Evolutionary conservation across 345 rosid genomes (phyloP).

Genomic region (Gossypium stocksii): DNA sequence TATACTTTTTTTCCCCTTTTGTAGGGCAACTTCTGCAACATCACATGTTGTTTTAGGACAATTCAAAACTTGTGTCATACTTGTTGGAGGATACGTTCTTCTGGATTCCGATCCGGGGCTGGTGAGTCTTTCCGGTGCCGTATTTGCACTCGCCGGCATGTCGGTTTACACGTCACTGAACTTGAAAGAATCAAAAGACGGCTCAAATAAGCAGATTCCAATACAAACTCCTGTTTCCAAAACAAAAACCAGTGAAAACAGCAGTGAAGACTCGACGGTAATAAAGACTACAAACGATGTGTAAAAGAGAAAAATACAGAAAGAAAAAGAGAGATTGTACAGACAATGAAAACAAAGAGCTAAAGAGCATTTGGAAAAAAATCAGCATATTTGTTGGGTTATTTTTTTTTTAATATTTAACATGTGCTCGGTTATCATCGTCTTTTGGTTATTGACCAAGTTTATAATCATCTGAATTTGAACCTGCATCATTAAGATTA

Average conservation of each 20-base stretch:
- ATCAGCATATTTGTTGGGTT: too few species aligned
- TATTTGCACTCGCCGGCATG: conserved; percentile 75
- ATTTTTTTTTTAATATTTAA: too few species aligned
- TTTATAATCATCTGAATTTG: too few species aligned
- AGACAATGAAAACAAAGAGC: background rate
- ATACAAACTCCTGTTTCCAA: conserved; percentile 36
- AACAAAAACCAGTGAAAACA: conserved; percentile 34
- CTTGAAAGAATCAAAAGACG: conserved; percentile 37
- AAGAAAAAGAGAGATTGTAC: background rate
- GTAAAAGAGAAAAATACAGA: background rate
- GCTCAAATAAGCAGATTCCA: conserved; percentile 37
- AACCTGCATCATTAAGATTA: too few species aligned
- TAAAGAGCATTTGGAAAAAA: too few species aligned
- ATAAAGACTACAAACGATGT: conserved; percentile 6
- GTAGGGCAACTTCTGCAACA: conserved; percentile 95
- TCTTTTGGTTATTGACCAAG: too few species aligned
- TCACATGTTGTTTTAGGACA: conserved; percentile 94
- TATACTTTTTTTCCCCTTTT: background rate
- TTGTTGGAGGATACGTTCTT: conserved; percentile 70
- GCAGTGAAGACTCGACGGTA: conserved; percentile 15
- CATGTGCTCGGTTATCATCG: too few species aligned
- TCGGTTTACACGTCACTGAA: conserved; percentile 63
- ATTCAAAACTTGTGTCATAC: conserved; percentile 81
- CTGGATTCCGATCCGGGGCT: conserved; percentile 75
- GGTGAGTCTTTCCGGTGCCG: conserved; percentile 74